These are phyloP conservation scores for Spirogloea muscicola DNA, from an alignment of 139 green algal genomes.

Conservation along the genomic window DNA sequence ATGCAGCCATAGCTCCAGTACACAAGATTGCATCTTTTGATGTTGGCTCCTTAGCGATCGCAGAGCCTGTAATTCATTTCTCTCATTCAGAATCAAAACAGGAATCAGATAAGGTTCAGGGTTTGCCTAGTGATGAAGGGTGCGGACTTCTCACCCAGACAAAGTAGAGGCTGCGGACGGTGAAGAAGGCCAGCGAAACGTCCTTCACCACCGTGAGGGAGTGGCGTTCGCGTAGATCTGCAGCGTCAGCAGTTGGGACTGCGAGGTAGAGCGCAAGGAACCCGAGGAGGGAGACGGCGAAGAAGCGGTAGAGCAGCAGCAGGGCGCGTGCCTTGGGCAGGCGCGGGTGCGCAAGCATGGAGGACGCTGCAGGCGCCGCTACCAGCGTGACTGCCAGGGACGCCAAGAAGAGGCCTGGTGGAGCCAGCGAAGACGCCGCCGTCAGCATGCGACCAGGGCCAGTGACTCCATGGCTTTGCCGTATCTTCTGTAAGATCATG, in stretches of 20 bases:
- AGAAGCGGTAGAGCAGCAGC: conserved; percentile 54
- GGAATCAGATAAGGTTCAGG: no score
- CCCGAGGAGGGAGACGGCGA: conserved; percentile 53
- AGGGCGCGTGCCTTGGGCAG: conserved; percentile 40
- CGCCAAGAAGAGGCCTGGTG: conserved; percentile 48
- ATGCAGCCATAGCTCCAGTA: no score
- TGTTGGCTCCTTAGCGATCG: no score
- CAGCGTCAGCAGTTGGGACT: conserved; percentile 1
- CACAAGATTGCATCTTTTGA: no score
- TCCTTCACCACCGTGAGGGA: conserved; percentile 17
- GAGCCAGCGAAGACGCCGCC: no score
- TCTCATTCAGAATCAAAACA: no score
- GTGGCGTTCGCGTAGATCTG: no score
- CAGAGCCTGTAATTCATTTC: no score
- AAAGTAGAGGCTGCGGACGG: conserved; percentile 60
- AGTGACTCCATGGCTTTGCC: no score
- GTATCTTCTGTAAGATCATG: no score
- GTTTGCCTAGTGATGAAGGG: no score
- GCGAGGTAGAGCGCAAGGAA: conserved; percentile 26
- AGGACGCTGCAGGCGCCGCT: conserved; percentile 45
- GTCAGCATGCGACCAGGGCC: no score
- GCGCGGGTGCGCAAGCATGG: conserved; percentile 2
- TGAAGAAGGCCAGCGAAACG: conserved; percentile 5
- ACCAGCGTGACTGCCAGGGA: conserved; percentile 50
- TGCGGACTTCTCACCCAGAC: conserved; percentile 67